Evolutionary conservation across 306 rosid genomes (phyloP), one percentile per base, ranked within the genome.

Genomic region (Trifolium fragiferum): DNA sequence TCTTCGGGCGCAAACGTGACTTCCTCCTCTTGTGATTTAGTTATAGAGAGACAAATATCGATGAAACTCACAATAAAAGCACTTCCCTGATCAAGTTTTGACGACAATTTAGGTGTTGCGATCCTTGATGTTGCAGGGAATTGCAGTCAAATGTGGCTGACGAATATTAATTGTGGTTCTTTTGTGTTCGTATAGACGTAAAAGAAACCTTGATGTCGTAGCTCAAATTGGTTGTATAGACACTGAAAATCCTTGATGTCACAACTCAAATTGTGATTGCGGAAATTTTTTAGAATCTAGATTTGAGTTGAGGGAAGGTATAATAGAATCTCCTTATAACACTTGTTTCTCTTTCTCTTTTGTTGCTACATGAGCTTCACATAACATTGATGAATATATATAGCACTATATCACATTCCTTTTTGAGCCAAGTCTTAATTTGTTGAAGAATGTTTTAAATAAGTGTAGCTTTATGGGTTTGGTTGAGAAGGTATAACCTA

Each of bases 401-500:
- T 16, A 40, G 30, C 46, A 33, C n/a, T 74, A 66, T 74, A 65
- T 20, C 8, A 68, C 57, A 67, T 76, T 57, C 49, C 76, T 72
- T 75, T 41, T 72, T 9, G 38, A 72, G 23, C 35, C 25, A 47
- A 33, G 32, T 57, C 40, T 16, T 25, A 25, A 25, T 25, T 70
- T 10, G 61, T 10, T 44, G 70, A 70, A 75, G 64, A 47, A 67
- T 72, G 60, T 79, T 49, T 37, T 27, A 64, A 76, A 21, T 30
- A 2, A 76, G 25, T 47, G 40, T 9, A 47, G 37, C 75, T 66
- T 55, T 7, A 23, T 66, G 83, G 75, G 53, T 80, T 80, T 75
- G 77, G 84, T 81, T 81, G 54, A 23, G 86, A 77, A 81, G 86
- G 82, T 78, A 54, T n/a, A 72, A 78, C 81, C 62, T 70, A 16